Conservation (phyloP, 2,329 filamentous ascomycete species). For the Cladosporium oxysporum region DNA sequence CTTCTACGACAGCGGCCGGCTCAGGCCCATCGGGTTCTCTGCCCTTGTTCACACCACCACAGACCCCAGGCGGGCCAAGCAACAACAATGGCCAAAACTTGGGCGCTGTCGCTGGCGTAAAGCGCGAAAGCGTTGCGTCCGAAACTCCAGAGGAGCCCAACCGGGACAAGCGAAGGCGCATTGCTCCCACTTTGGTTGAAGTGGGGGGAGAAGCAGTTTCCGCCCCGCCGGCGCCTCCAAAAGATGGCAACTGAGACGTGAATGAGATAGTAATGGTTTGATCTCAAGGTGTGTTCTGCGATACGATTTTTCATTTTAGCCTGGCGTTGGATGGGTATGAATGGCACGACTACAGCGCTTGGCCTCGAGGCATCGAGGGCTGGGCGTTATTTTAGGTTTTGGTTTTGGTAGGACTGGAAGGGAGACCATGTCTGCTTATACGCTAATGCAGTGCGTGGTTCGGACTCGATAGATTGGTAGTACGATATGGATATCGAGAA, state of each 20-base stretch:
- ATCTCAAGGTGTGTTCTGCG: neutral
- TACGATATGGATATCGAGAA: neutral
- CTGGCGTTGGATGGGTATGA: slow-evolving; percentile 20
- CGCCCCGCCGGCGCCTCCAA: neutral
- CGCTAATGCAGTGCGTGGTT: neutral
- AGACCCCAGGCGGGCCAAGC: slow-evolving; percentile 65
- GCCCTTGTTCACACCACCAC: slow-evolving; percentile 84
- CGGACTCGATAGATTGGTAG: neutral
- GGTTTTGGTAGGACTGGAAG: neutral
- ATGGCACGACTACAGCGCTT: neutral
- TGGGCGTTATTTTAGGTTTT: neutral
- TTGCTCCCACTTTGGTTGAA: slow-evolving; percentile 44
- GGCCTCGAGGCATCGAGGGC: neutral
- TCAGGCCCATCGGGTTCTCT: slow-evolving; percentile 47
- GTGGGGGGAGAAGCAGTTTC: neutral
- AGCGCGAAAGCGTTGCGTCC: slow-evolving; percentile 34
- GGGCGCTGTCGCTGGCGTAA: slow-evolving; percentile 25
- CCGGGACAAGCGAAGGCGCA: slow-evolving; percentile 47
- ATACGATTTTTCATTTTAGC: slow-evolving; percentile 17
- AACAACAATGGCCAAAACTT: slow-evolving; percentile 4
- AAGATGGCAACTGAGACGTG: neutral
- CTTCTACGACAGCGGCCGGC: slow-evolving; percentile 40
- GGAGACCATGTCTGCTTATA: neutral
- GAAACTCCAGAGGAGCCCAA: slow-evolving; percentile 39
- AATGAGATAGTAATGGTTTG: neutral